These are phyloP conservation scores for Rhynchospora tenuis DNA, from an alignment of 176 grass and related monocot genomes.

Conservation along the genomic window DNA sequence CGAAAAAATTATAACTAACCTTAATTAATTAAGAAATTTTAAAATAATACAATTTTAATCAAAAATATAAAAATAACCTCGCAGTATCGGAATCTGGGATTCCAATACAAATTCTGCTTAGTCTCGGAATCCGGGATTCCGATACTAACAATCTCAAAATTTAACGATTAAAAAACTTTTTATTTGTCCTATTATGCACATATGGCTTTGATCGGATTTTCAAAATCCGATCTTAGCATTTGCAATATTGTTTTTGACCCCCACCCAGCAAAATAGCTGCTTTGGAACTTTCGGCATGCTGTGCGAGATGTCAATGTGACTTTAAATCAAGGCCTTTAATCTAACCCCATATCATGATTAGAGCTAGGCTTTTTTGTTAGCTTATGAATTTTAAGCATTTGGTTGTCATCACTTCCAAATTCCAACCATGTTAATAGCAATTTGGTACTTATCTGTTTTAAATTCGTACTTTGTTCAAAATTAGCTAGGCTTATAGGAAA, in stretches of 20 bases:
- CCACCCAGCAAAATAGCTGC: background rate
- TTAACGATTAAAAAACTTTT: too few relatives aligned
- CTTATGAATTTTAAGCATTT: slow-evolving; percentile 8
- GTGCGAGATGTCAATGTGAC: background rate
- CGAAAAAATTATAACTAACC: background rate
- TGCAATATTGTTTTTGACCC: background rate
- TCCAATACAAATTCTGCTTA: too few relatives aligned
- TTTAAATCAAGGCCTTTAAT: slow-evolving; percentile 8
- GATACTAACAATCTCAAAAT: too few relatives aligned
- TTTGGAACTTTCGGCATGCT: slow-evolving; percentile 16
- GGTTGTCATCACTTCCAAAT: background rate
- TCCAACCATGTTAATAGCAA: background rate
- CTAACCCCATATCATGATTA: slow-evolving; percentile 14
- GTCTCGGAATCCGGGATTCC: too few relatives aligned
- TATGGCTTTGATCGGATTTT: too few relatives aligned
- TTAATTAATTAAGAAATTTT: too few relatives aligned
- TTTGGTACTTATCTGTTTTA: background rate
- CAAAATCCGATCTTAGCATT: too few relatives aligned
- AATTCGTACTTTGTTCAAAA: background rate
- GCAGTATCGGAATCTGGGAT: too few relatives aligned
- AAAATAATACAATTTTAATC: too few relatives aligned
- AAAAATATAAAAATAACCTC: too few relatives aligned
- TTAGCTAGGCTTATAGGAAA: background rate
- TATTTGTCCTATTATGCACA: too few relatives aligned
- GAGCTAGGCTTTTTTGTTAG: background rate